Percentiles rank a stretch among this genome's conserved stretches.
Evolutionary conservation across 2,329 filamentous ascomycete species (phyloP).

Genomic region (Laburnicola sp.): DNA sequence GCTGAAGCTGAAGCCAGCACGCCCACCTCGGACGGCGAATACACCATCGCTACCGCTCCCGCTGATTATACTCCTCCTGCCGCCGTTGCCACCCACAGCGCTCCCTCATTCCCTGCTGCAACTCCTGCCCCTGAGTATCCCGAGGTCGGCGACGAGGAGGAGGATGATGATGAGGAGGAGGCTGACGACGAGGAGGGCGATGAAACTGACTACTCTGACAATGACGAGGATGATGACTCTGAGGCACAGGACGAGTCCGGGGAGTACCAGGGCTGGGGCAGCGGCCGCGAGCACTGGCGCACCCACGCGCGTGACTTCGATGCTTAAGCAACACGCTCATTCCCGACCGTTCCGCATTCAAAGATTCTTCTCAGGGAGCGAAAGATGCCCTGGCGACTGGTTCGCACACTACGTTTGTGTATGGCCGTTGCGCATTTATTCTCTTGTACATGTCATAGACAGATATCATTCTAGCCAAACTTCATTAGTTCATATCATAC

Average conservation of each 20-base stretch:
- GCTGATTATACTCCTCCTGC: too few relatives aligned
- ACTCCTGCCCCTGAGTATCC: neutral
- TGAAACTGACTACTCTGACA: neutral
- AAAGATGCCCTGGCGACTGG: neutral
- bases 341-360: too few relatives aligned
- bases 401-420: neutral
- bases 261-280: constrained; percentile 2
- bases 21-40: neutral
- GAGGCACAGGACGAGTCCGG: neutral
- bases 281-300: neutral
- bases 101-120: neutral
- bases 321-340: constrained; percentile 31
- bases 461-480: neutral
- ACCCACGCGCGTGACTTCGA: constrained; percentile 8
- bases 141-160: neutral
- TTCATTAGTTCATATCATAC: neutral
- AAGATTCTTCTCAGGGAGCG: neutral
- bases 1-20: neutral
- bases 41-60: constrained; percentile 2
- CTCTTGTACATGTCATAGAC: constrained; percentile 7
- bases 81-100: too few relatives aligned
- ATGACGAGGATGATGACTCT: neutral
- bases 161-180: neutral
- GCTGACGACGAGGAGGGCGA: neutral
- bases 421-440: neutral